Conservation (phyloP, 345 rosid genomes). For the Lagerstroemia speciosa region DNA sequence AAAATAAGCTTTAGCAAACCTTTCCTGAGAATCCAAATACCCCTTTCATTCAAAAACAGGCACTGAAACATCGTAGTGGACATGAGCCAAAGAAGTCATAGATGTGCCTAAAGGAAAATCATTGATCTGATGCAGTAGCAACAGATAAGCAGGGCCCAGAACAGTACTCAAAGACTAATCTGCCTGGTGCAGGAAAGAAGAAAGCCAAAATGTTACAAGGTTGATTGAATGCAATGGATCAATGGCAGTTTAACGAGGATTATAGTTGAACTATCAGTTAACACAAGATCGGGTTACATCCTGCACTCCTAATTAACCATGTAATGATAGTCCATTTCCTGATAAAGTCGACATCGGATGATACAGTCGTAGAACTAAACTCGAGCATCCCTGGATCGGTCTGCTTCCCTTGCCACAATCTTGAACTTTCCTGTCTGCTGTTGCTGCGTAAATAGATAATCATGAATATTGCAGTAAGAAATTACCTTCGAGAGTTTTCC, state of each 20-base stretch:
- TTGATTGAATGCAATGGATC: neutral
- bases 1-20: neutral
- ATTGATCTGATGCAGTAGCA: neutral
- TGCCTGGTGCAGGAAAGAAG: neutral
- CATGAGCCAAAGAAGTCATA: neutral
- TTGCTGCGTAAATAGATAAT: constrained; percentile 51
- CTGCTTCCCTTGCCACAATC: constrained; percentile 74
- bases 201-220: neutral
- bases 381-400: neutral
- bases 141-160: neutral
- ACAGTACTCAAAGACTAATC: neutral
- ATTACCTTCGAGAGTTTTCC: neutral
- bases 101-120: neutral
- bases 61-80: neutral
- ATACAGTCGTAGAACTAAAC: neutral
- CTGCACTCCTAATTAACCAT: constrained; percentile 2
- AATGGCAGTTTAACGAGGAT: neutral
- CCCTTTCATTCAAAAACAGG: neutral
- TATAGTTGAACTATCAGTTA: neutral
- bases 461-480: neutral
- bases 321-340: neutral
- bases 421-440: constrained; percentile 84
- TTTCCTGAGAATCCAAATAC: neutral
- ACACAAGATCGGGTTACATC: neutral
- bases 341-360: neutral